These are phyloP conservation scores for Neospermospora avenae DNA, from an alignment of 2,329 filamentous ascomycete species.

Conservation along the genomic window DNA sequence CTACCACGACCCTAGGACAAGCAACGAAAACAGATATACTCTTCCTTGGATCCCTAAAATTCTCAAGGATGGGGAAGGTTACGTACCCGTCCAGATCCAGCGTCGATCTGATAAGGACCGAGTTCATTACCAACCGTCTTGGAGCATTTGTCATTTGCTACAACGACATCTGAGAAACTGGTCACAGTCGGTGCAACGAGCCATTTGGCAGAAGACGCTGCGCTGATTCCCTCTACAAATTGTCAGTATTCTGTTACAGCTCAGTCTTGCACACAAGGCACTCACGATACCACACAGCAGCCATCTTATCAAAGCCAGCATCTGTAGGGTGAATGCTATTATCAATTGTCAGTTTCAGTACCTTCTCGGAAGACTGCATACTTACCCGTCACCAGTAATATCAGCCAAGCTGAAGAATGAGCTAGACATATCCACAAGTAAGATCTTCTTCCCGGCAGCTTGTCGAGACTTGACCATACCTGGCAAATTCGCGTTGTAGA, in stretches of 20 bases:
- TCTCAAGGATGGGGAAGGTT: not conserved
- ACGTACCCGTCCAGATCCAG: not conserved
- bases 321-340: slow-evolving; percentile 6
- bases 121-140: slow-evolving; percentile 1
- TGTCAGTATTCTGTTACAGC: not conserved
- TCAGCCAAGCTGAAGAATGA: slow-evolving; percentile 3
- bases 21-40: too few species aligned
- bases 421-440: slow-evolving; percentile 1
- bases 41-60: not conserved
- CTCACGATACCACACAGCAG: slow-evolving; percentile 9
- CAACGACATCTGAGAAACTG: slow-evolving; percentile 1
- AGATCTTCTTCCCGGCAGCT: slow-evolving; percentile 3
- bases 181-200: not conserved
- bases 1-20: too few species aligned
- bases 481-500: slow-evolving; percentile 3
- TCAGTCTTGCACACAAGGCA: too few species aligned
- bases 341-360: not conserved
- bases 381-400: slow-evolving; percentile 6
- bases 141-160: slow-evolving; percentile 1
- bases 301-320: slow-evolving; percentile 4
- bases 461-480: slow-evolving; percentile 6
- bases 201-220: slow-evolving; percentile 1
- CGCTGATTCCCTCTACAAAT: slow-evolving; percentile 2
- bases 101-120: not conserved
- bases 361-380: not conserved